Percentiles rank a stretch among this genome's conserved stretches.
phyloP scores from a whole-genome alignment of 805 yeast species.

The Starmerella sirachaensis region DNA sequence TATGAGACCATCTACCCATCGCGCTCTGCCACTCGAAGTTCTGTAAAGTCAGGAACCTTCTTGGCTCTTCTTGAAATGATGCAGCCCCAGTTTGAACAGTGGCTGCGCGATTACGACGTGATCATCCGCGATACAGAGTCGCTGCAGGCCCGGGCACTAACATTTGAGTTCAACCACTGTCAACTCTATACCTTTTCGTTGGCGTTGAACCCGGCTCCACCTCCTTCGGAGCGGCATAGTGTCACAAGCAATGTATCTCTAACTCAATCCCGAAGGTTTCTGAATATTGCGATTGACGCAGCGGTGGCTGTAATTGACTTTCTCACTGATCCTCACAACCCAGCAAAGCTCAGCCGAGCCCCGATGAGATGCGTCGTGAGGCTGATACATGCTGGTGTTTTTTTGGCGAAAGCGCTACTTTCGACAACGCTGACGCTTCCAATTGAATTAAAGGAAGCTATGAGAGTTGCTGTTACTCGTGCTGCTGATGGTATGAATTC shows the following conservation, averaged over 20 bases:
- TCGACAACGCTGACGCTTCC: constrained; percentile 11
- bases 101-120: constrained; percentile 50
- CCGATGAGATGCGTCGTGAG: constrained; percentile 90
- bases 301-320: constrained; percentile 69
- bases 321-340: constrained; percentile 48
- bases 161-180: constrained; percentile 75
- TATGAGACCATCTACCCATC: constrained; percentile 68
- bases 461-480: neutral
- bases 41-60: constrained; percentile 32
- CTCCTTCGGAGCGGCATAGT: too few relatives aligned
- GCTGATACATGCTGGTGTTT: constrained; percentile 78
- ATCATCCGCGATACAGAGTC: constrained; percentile 23
- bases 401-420: constrained; percentile 68
- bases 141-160: constrained; percentile 52
- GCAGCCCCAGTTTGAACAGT: constrained; percentile 63
- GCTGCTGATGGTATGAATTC: constrained; percentile 10
- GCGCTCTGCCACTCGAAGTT: constrained; percentile 28
- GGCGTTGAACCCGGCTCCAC: constrained; percentile 37
- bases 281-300: constrained; percentile 68
- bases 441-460: neutral
- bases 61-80: constrained; percentile 59
- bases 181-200: constrained; percentile 73
- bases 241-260: too few relatives aligned
- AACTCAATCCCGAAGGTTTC: constrained; percentile 36
- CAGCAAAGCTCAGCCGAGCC: constrained; percentile 53